Percentiles rank a stretch among this genome's conserved stretches.
phyloP scores from a whole-genome alignment of 1,284 basidiomycete genomes.

The Boletus hoseneyae region DNA sequence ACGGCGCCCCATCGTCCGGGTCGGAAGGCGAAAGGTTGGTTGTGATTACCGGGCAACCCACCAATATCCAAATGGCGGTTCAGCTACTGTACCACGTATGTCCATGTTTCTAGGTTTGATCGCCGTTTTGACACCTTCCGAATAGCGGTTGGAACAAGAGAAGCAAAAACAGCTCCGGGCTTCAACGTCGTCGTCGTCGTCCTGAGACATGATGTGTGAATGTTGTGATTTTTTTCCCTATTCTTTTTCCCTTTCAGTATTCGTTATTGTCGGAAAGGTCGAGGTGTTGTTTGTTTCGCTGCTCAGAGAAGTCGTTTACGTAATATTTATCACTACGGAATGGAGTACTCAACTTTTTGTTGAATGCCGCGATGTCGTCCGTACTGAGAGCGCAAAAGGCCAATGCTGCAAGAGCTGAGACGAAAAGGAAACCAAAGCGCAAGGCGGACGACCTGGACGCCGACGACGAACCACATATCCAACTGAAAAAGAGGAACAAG shows the following conservation, averaged over 20 bases:
- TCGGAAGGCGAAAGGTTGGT: slow-evolving; percentile 86
- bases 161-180: slow-evolving; percentile 77
- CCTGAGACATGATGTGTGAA: slow-evolving; percentile 19
- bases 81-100: slow-evolving; percentile 87
- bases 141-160: slow-evolving; percentile 81
- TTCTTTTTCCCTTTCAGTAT: not conserved
- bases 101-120: slow-evolving; percentile 18
- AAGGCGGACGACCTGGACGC: slow-evolving; percentile 61
- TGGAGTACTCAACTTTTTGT: not conserved
- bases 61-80: slow-evolving; percentile 96
- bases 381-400: slow-evolving; percentile 60
- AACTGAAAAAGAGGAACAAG: slow-evolving; percentile 71
- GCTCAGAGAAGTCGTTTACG: slow-evolving; percentile 12
- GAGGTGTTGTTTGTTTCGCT: slow-evolving; percentile 2
- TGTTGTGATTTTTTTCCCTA: not conserved
- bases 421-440: slow-evolving; percentile 55
- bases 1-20: slow-evolving; percentile 62
- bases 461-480: slow-evolving; percentile 33
- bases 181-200: slow-evolving; percentile 31
- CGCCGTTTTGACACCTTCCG: slow-evolving; percentile 14
- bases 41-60: slow-evolving; percentile 90
- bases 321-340: slow-evolving; percentile 10
- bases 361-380: slow-evolving; percentile 52
- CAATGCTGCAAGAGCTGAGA: slow-evolving; percentile 49
- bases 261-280: slow-evolving; percentile 8